Base-by-base conservation (phyloP, 2,329 filamentous ascomycete genomes). In the Chaetomium olivaceum region DNA sequence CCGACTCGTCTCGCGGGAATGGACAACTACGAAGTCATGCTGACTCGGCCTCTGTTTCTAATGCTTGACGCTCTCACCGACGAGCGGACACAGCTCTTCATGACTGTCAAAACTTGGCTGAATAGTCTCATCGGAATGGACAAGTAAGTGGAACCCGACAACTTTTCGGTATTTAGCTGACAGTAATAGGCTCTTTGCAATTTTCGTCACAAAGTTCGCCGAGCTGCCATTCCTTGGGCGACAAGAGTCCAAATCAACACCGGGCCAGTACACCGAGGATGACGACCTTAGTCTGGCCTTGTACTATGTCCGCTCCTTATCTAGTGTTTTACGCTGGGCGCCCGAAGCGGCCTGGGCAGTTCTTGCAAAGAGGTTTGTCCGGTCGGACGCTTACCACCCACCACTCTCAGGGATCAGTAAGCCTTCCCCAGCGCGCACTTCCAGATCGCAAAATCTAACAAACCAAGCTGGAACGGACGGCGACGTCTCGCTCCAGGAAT, bases 21-120 rank as follows among this genome's bases (percentile, higher is more conserved):
- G 73, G 86, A 87, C 31, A 82, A 89, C 69, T 91, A 89, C 73
- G 86, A 91, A 71, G 80, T 89, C 6, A 89, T 97, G 80, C 82
- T 98, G 50, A 89, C 89, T 6, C 87, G 92, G 58, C 94, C 94
- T 1, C 77, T 97, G 21, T 90, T 97, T 68, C 79, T 96, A 12
- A 83, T 96, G 68, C 81, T 98, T 29, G 94, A 98, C 76, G 85
- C 89, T 1, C 80, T 98, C 1, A 78, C 86, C 21, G 89, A 93
- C 65, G 88, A 92, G 66, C 83, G 86, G 23, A 89, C 88, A 2
- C 91, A 93, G 71, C 80, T 90, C 16, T 92, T 89, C 68, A 89
- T 92, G 77, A 89, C 90, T 29, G 87, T 92, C 48, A 90, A 89
- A 71, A 88, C 86, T 58, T 97, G 94, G 93, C 81, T 98, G 3